Base-by-base conservation (phyloP, 805 yeast genomes). In the Yarrowia hollandica region DNA sequence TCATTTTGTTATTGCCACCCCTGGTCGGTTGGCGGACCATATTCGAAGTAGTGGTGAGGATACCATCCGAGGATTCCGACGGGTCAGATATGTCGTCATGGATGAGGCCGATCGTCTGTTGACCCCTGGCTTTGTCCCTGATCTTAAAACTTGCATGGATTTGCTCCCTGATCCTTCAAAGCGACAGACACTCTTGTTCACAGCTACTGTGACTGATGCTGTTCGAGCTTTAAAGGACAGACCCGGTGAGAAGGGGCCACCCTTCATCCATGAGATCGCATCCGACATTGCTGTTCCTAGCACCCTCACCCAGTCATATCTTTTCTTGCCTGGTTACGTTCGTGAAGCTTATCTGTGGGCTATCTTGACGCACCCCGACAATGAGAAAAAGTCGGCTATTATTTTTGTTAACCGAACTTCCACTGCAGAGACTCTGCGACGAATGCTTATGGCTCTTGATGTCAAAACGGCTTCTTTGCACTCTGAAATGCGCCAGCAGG, bases 51-150 rank as follows among this genome's bases (percentile, higher is more conserved):
- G 94, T 69, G 97, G 97, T 15, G 95, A 87, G 60, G 97, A 94
- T 62, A 88, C 95, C 4, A 77, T 86, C 0, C 77, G 82, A 34
- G 96, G 97, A 0, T 75, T 94, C 50, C 82, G 85, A 65, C 78
- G 95, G 64, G 85, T 87, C 15, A 84, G 85, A 69, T 94, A 78
- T 68, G 75, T 94, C 57, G 98, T 94, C 2, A 75, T 94, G 2
- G 99, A 94, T 77, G 99, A 92, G 75, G 99, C 99, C 1, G 99
- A 94, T 77, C 80, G 97, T 62, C 74, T 94, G 26, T 79, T 94
- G 63, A 88, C 94, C 44, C 82, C 84, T 59, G 86, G 95, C 46
- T 90, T 94, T 72, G 85, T 91, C 9, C 79, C 82, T 30, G 96
- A 92, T 71, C 75, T 94, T 61, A 80, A 80, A 50, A 78, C 81